Evolutionary conservation across 148 eudicot species (phyloP).

Genomic region (Rhododendron henanense): DNA sequence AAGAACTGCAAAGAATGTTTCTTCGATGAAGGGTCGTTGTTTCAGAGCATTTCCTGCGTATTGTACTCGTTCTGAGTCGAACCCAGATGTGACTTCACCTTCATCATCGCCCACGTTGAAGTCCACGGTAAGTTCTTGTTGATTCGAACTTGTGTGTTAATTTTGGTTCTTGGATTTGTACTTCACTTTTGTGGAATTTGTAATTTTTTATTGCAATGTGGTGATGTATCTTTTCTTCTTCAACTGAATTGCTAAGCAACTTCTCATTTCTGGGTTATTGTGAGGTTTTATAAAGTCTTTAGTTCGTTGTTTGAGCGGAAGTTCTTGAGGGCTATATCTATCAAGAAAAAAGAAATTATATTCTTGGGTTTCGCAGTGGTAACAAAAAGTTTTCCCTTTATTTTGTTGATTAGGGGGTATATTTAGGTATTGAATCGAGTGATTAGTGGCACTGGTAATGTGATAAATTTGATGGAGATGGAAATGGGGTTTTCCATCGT

Average conservation of each 20-base stretch:
- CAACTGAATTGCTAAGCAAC: not conserved
- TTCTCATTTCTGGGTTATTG: not conserved
- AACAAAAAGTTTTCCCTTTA: not conserved
- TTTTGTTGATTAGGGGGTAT: not conserved
- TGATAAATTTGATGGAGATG: not conserved
- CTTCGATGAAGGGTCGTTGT: conserved; percentile 16
- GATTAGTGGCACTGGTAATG: not conserved
- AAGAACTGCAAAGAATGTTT: conserved; percentile 4
- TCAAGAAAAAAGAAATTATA: not conserved
- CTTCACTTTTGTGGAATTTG: not conserved
- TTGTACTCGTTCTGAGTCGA: conserved; percentile 44
- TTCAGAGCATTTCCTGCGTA: conserved; percentile 39
- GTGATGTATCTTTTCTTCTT: not conserved
- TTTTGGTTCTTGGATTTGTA: not conserved
- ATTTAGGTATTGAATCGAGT: not conserved
- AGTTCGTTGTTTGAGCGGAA: not conserved
- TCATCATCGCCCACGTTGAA: conserved; percentile 34
- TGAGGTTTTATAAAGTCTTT: not conserved
- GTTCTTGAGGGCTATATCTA: not conserved
- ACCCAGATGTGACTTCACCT: conserved; percentile 34
- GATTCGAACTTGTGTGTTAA: not conserved
- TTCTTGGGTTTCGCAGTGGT: not conserved
- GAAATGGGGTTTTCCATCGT: not conserved
- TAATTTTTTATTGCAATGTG: not conserved
- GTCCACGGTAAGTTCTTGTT: conserved; percentile 32